Conservation (phyloP, 495 filamentous ascomycete genomes). For the Viridothelium virens region DNA sequence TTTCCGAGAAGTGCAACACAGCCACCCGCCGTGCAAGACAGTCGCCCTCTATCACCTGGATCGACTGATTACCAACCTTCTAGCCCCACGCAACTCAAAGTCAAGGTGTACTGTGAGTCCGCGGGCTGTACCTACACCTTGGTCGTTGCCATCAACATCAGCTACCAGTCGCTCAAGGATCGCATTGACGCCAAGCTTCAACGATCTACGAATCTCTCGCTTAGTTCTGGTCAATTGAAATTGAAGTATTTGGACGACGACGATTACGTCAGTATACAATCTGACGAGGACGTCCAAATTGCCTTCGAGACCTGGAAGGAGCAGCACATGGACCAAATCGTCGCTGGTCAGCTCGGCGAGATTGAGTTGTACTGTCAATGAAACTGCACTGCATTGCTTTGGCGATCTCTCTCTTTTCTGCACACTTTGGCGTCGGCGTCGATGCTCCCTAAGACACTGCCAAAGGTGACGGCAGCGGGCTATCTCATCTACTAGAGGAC, state of each 20-base stretch:
- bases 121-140: conserved; percentile 72
- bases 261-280: conserved; percentile 85
- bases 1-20: conserved; percentile 27
- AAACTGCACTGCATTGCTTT: conserved; percentile 5
- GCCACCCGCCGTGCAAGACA: conserved; percentile 36
- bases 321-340: conserved; percentile 51
- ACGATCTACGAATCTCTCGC: conserved; percentile 69
- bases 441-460: not conserved
- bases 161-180: conserved; percentile 83
- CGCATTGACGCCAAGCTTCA: conserved; percentile 95
- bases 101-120: conserved; percentile 79
- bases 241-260: conserved; percentile 89
- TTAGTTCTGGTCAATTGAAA: conserved; percentile 67
- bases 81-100: conserved; percentile 67
- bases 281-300: conserved; percentile 88
- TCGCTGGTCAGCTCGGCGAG: conserved; percentile 64
- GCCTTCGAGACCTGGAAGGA: conserved; percentile 92
- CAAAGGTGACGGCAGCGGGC: not conserved
- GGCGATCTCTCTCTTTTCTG: not conserved
- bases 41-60: conserved; percentile 14
- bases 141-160: conserved; percentile 86
- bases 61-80: conserved; percentile 11
- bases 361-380: conserved; percentile 69
- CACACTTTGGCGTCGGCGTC: conserved; percentile 2
- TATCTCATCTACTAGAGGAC: conserved; percentile 5